Base-by-base conservation (phyloP, 176 grass and related monocot genomes). In the Bolboschoenus planiculmis region DNA sequence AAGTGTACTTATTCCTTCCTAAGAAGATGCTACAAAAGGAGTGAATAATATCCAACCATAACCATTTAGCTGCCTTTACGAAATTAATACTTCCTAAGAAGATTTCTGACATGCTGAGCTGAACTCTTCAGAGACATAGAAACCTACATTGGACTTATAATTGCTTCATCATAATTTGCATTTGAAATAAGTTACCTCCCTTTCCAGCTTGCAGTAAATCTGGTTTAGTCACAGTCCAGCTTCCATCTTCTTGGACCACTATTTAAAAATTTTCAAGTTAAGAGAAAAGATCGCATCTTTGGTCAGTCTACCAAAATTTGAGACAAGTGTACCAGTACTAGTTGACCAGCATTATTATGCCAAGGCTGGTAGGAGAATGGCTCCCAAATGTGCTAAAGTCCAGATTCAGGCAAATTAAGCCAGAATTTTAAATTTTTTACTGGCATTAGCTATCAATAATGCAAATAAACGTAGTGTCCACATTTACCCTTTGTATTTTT, bases 191-290 rank as follows among this genome's bases (percentile, higher is more conserved):
- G 88, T 87, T 88, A 92, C 87, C 89, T 91, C 63, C 88, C 33
- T 62, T 84, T 72, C 83, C 86, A 60, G 82, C 79, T 87, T 88
- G 66, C 33, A 80, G 70, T 63, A 88, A 78, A 61, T 59, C 67
- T 79, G 95, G 95, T 81, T 89, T 90, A 27, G 95, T 87, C 80
- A 98, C 67, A 21, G 84, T 91, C 92, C 92, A 98, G 68, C 79
- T 91, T 59, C 92, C 95, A 20, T 83, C 87, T 61, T 88, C 95
- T 85, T 77, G 85, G 23, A 98, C 90, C 89, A 85, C 92, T 98
- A 88, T 88, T 83, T 81, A 72, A 77, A 78, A 71, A 65, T 20
- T 58, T 11, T 48, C 14, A 71, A 76, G 36, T 84, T 36, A 65
- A 68, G 54, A 67, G 36, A 84, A 18, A 70, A 82, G 10, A 82